phyloP scores from a whole-genome alignment of 345 rosid genomes.

The Rhizophora mangle region DNA sequence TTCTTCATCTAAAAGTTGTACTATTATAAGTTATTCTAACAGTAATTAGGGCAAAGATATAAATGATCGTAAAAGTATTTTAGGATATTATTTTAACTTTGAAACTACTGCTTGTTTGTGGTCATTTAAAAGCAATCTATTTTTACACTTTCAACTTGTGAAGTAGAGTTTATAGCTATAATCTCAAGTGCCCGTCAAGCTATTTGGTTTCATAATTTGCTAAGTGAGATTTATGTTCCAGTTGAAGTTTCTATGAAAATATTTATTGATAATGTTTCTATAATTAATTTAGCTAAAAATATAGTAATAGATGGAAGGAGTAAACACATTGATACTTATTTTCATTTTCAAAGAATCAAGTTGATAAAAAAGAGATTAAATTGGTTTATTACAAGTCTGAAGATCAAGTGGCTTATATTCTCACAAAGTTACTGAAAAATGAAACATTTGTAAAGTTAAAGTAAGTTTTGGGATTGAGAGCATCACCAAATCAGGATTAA shows the following conservation, averaged over 20 bases:
- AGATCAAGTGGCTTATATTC: too few relatives aligned
- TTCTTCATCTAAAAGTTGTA: neutral
- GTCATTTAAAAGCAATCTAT: neutral
- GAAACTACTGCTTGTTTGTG: neutral
- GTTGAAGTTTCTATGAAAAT: neutral
- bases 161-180: neutral
- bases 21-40: neutral
- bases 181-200: neutral
- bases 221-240: neutral
- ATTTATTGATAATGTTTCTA: neutral
- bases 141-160: neutral
- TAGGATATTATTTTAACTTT: too few relatives aligned
- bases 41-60: neutral
- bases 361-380: neutral
- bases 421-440: too few relatives aligned
- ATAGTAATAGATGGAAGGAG: neutral
- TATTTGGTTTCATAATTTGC: neutral
- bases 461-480: too few relatives aligned
- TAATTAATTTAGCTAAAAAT: neutral
- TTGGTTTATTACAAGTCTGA: too few relatives aligned
- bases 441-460: too few relatives aligned
- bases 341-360: neutral
- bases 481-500: too few relatives aligned
- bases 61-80: neutral
- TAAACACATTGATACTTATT: neutral